Conservation (phyloP, 1,284 basidiomycete genomes). For the Fomitiporia mediterranea region DNA sequence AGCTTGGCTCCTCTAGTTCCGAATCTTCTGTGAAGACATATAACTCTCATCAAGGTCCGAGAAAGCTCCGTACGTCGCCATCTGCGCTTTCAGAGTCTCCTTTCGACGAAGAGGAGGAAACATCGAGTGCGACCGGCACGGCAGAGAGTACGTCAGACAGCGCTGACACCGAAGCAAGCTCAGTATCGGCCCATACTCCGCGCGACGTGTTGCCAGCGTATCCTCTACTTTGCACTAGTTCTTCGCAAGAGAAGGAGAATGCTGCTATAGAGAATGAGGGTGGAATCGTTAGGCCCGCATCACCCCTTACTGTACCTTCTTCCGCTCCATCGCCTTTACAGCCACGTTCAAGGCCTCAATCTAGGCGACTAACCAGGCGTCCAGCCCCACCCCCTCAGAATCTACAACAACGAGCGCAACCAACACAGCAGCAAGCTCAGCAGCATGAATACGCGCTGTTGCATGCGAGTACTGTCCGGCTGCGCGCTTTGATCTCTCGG, state of each 20-base stretch:
- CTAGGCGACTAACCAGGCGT: neutral
- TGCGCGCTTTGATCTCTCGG: constrained; percentile 6
- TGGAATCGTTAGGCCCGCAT: constrained; percentile 1
- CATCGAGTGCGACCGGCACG: constrained; percentile 24
- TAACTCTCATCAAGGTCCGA: constrained; percentile 16
- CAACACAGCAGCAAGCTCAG: constrained; percentile 6
- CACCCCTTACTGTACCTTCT: neutral
- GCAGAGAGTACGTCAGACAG: constrained; percentile 22
- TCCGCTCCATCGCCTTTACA: neutral
- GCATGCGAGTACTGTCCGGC: constrained; percentile 7
- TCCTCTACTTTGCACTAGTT: constrained; percentile 17
- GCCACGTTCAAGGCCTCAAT: neutral
- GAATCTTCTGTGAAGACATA: constrained; percentile 11
- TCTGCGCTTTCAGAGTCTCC: constrained; percentile 21
- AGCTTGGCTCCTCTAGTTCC: constrained; percentile 27
- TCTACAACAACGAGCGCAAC: neutral
- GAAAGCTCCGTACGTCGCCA: constrained; percentile 3
- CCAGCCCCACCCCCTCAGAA: neutral
- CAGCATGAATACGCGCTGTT: constrained; percentile 12
- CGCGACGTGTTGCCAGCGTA: constrained; percentile 32
- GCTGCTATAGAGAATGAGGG: constrained; percentile 7
- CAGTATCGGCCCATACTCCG: constrained; percentile 50
- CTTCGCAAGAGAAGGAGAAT: neutral
- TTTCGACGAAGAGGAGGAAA: constrained; percentile 31
- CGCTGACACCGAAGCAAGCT: constrained; percentile 45